Evolutionary conservation across 2,329 filamentous ascomycete genomes (phyloP), one percentile per base, ranked within the genome.

Genomic region (Aureobasidium sp.): DNA sequence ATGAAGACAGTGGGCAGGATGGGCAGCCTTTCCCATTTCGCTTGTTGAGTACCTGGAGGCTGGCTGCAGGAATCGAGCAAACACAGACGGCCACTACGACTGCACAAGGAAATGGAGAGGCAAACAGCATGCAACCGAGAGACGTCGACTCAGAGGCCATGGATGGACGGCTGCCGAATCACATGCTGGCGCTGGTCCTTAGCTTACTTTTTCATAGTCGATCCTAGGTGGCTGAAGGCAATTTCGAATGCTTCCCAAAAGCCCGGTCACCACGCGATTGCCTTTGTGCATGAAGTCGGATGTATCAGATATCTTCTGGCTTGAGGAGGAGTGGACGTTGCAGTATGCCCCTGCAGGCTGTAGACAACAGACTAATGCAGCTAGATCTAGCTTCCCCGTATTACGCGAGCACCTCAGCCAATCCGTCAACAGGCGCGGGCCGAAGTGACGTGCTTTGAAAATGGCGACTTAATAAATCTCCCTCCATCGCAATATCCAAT

Each of bases 251-350:
- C 35, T 24, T 51, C 48, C 48, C 48, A 41, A 32, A 51, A 34
- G 48, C 48, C 48, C 48, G 48, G 48, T 51, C 48, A 34, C 48
- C 48, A 32, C 37, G 48, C 48, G 48, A 51, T 51, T 51, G 35
- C 25, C 25, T 21, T 41, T 25, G 48, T 37, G 48, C 48, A 34
- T 51, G 25, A 41, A 51, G 48, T 40, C 35, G 48, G 47, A 51
- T 34, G 48, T 51, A 51, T 51, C 48, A 51, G 37, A 51, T 40
- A 51, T 51, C 37, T 25, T 51, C 11, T 41, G 37, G 48, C 48
- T 24, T 34, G 48, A 34, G 35, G 37, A 41, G 37, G 39, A 35
- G 11, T 39, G 25, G 32, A 27, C 44, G 44, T 48, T 27, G 44
- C 32, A 17, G 45, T 30, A 3, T 29, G 34, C 45, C 45, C 45